Base-by-base conservation (phyloP, 192 early-diverging fungal species). In the Podila epigama region DNA sequence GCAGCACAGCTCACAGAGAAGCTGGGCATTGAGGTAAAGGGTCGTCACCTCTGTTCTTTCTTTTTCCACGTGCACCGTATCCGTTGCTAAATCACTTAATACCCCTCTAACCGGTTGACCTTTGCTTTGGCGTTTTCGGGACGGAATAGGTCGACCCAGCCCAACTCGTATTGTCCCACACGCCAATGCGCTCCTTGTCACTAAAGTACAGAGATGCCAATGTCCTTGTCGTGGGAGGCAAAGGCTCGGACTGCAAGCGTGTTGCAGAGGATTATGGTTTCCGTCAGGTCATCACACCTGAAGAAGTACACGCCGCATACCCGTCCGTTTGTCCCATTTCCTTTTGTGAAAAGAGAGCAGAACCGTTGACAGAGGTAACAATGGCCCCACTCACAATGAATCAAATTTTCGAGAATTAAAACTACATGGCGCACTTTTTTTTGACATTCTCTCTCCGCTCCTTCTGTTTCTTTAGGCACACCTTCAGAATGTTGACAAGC, bases 81-180 rank as follows among this genome's bases (percentile, higher is more conserved):
- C 53, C 53, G 31, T 34, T 20, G 34, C 4, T 13, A 16, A 2
- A 32, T 2, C 4, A 16, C 34, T 34, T 42, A 8, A 34, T 68
- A 32, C 28, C 0, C 15, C 29, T 9, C 36, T 65, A 18, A 48
- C 15, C 35, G 20, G 34, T 6, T n/a, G 32, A 3, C 25, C n/a
- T 34, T 33, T n/a, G 11, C 27, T 18, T 34, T n/a, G 35, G 31
- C 35, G 37, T 42, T 68, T 60, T 16, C 81, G 13, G 20, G 31
- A 51, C 32, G n/a, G n/a, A n/a, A 13, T 68, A 89, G 83, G 85
- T 92, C 56, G 68, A 63, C 13, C 79, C 89, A 10, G 72, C 82
- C 12, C 92, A 94, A 57, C 72, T 95, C 32, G 83, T 95, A n/a
- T 69, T 96, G 13, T 91, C 94, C 16, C 95, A 97, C 82, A 89